These are phyloP conservation scores for Amanita exitialis DNA, from an alignment of 768 basidiomycete species.

Conservation along the genomic window DNA sequence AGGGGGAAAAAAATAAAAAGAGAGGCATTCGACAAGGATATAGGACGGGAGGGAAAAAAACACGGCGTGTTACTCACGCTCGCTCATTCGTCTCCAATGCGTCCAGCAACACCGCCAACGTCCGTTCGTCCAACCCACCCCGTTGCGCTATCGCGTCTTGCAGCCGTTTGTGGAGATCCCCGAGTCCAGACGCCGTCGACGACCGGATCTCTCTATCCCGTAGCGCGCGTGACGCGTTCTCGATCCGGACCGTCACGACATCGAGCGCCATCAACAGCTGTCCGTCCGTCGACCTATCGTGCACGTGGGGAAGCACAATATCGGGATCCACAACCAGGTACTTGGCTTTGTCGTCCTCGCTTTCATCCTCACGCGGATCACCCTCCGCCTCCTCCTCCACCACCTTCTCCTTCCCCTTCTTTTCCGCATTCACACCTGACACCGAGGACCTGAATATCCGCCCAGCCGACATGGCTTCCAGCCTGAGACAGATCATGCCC, in stretches of 20 bases:
- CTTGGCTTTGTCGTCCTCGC: conserved; percentile 18
- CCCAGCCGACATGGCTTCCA: conserved; percentile 64
- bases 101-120: background rate
- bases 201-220: too few species aligned
- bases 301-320: conserved; percentile 57
- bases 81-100: background rate
- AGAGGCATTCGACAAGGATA: background rate
- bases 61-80: background rate
- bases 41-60: background rate
- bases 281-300: conserved; percentile 57
- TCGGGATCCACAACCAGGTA: conserved; percentile 51
- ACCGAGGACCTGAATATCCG: conserved; percentile 45
- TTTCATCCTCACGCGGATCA: conserved; percentile 18
- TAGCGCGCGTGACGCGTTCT: conserved; percentile 2
- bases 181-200: background rate
- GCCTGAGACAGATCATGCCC: conserved; percentile 61
- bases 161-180: background rate
- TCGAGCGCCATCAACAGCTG: conserved; percentile 73
- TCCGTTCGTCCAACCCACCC: conserved; percentile 4
- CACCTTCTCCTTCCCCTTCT: background rate
- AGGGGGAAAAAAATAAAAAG: too few species aligned
- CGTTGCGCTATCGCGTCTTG: background rate
- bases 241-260: conserved; percentile 54
- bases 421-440: conserved; percentile 7
- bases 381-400: background rate